phyloP scores from a whole-genome alignment of 331 rosid genomes.

The Malus hybrid region DNA sequence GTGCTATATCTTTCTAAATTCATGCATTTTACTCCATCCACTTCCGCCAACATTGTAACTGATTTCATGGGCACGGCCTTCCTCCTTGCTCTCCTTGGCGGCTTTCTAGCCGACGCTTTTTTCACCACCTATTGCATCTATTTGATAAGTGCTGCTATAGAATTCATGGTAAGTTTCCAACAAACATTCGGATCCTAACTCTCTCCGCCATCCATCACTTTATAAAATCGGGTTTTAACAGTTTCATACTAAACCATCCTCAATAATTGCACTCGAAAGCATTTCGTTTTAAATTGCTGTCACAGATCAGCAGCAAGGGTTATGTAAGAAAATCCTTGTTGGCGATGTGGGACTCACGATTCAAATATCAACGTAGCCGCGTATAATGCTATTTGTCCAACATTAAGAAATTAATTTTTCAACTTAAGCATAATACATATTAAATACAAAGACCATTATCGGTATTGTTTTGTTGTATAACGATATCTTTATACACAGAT shows the following conservation, averaged over 20 bases:
- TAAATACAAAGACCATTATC: neutral
- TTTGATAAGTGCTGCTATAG: slow-evolving; percentile 64
- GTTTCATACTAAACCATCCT: slow-evolving; percentile 11
- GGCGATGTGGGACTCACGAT: slow-evolving; percentile 6
- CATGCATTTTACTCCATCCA: slow-evolving; percentile 74
- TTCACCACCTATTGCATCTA: slow-evolving; percentile 62
- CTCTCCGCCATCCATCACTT: neutral
- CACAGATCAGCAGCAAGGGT: neutral
- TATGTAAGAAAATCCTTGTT: neutral
- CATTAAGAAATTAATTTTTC: neutral
- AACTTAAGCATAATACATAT: neutral
- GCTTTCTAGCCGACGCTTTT: slow-evolving; percentile 71
- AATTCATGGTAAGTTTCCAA: slow-evolving; percentile 50
- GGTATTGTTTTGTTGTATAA: too few species aligned
- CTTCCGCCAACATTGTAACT: slow-evolving; percentile 67
- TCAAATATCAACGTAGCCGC: slow-evolving; percentile 7
- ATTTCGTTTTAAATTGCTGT: neutral
- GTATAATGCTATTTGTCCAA: neutral
- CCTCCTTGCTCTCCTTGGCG: slow-evolving; percentile 83
- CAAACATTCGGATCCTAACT: neutral
- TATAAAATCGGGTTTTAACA: slow-evolving; percentile 1
- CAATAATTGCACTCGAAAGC: neutral
- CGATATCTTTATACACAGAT: too few species aligned
- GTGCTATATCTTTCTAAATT: slow-evolving; percentile 61
- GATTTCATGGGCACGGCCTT: slow-evolving; percentile 90